These are phyloP conservation scores for Heterobasidion annosum DNA, from an alignment of 1,284 basidiomycete species.

Conservation along the genomic window DNA sequence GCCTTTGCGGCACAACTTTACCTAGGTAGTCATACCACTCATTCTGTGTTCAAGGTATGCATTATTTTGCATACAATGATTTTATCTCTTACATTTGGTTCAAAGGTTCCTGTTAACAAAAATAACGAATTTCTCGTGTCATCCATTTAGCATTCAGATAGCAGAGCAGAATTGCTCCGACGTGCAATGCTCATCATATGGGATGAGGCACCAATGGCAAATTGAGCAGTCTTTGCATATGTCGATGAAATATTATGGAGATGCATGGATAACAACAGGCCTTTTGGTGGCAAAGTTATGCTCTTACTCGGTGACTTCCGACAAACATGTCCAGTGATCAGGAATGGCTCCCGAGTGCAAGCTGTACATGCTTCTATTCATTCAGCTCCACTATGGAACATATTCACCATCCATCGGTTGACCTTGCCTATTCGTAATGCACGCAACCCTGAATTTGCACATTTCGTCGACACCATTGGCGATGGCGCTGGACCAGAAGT, in stretches of 20 bases:
- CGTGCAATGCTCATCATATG: conserved; percentile 22
- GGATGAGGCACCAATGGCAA: conserved; percentile 32
- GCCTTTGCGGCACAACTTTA: conserved; percentile 2
- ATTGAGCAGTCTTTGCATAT: conserved; percentile 22
- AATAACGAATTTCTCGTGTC: conserved; percentile 21
- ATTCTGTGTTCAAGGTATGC: conserved; percentile 25
- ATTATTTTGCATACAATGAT: neutral
- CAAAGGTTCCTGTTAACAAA: conserved; percentile 24
- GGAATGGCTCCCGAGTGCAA: conserved; percentile 17
- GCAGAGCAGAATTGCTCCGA: conserved; percentile 22
- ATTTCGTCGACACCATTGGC: conserved; percentile 28
- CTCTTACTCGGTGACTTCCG: conserved; percentile 29
- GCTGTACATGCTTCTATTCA: conserved; percentile 26
- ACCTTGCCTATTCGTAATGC: conserved; percentile 27
- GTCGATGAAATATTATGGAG: conserved; percentile 16
- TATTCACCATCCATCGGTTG: conserved; percentile 19
- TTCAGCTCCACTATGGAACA: conserved; percentile 23
- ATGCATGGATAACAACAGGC: conserved; percentile 11
- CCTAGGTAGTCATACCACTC: neutral
- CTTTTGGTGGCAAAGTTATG: conserved; percentile 28
- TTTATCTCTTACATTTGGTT: too few species aligned
- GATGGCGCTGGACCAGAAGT: conserved; percentile 24
- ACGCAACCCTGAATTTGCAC: conserved; percentile 23
- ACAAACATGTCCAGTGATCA: conserved; percentile 28
- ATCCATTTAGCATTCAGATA: conserved; percentile 16